Evolutionary conservation across 208 protist species (phyloP), one percentile per base, ranked within the genome.

Genomic region (Trypanosoma congolense): DNA sequence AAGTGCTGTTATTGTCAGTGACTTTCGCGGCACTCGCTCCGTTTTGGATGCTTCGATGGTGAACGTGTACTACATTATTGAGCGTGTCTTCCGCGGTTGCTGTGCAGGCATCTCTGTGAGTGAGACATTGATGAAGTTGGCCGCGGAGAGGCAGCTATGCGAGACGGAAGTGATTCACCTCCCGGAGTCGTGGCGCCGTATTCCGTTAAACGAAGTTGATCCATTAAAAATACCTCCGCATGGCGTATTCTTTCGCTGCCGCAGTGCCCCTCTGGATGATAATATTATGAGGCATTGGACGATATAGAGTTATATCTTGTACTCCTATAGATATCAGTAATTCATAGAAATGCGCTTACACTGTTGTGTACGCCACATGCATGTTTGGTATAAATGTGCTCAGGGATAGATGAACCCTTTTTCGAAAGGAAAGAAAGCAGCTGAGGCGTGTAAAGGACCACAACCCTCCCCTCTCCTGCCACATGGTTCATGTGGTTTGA

Each of bases 51-150:
- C 84, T 3, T 75, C 89, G 22, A 48, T 95, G 12, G 75, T 95
- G 26, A 95, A 95, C 33, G 78, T 92, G 25, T 95, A 93, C 74
- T 93, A 93, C 76, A 84, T 84, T 21, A 78, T 92, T 46, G 78
- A 91, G 40, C 67, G 78, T 21, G 40, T 90, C 55, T 66, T 89
- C 30, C 69, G 80, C 25, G 58, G 65, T 36, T 57, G 73, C 29
- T 49, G 62, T 4, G 66, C 69, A 38, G 66, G 57, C 3, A 67
- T 61, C 10, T 9, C 73, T 9, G 85, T 89, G 30, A 65, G 59
- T 4, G 72, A 83, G 14, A 73, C 71, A 12, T 43, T 95, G 35
- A 33, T 45, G 19, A 63, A 64, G 50, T 60, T 93, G 2, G 70
- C 65, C 30, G 61, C 33, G 41, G 81, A 89, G 42, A 80, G 73